A percentile compares a stretch with the other conserved stretches of the same genome.
phyloP scores from a whole-genome alignment of 495 filamentous ascomycete genomes.

The Amorphotheca resinae region DNA sequence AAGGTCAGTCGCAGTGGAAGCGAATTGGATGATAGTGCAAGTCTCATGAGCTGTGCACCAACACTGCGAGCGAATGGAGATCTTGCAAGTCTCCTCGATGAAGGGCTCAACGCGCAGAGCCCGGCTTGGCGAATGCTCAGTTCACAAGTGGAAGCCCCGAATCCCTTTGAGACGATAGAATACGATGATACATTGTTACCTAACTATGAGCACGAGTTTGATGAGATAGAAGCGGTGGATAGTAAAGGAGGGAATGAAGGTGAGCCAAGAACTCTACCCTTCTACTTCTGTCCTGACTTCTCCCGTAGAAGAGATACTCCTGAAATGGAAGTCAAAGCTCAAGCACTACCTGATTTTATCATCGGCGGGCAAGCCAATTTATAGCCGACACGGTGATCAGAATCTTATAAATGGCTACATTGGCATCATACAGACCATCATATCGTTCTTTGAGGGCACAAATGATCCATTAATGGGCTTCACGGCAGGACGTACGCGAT shows the following conservation, averaged over 20 bases:
- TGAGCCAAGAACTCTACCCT: conserved; percentile 20
- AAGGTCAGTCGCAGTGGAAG: conserved; percentile 41
- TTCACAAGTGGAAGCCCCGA: conserved; percentile 42
- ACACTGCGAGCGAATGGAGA: conserved; percentile 63
- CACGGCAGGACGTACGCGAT: conserved; percentile 68
- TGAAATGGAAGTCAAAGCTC: conserved; percentile 70
- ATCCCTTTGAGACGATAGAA: conserved; percentile 40
- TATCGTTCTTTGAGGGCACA: conserved; percentile 83
- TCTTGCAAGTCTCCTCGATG: conserved; percentile 70
- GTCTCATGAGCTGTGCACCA: conserved; percentile 70
- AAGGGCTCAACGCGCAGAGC: conserved; percentile 43
- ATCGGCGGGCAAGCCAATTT: conserved; percentile 96
- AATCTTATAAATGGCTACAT: conserved; percentile 82
- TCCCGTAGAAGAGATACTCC: conserved; percentile 46
- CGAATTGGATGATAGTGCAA: conserved; percentile 68
- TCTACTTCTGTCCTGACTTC: conserved; percentile 4
- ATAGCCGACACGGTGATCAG: conserved; percentile 84
- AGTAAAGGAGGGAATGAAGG: conserved; percentile 53
- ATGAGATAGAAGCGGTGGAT: conserved; percentile 54
- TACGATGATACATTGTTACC: conserved; percentile 39
- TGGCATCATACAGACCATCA: conserved; percentile 94
- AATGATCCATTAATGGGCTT: conserved; percentile 69
- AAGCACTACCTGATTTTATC: conserved; percentile 97
- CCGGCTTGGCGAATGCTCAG: conserved; percentile 48
- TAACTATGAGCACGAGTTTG: conserved; percentile 66